Percentiles rank a stretch among this genome's conserved stretches.
Conservation (phyloP, 257 asterid genomes). For the Nicotiana otophora region DNA sequence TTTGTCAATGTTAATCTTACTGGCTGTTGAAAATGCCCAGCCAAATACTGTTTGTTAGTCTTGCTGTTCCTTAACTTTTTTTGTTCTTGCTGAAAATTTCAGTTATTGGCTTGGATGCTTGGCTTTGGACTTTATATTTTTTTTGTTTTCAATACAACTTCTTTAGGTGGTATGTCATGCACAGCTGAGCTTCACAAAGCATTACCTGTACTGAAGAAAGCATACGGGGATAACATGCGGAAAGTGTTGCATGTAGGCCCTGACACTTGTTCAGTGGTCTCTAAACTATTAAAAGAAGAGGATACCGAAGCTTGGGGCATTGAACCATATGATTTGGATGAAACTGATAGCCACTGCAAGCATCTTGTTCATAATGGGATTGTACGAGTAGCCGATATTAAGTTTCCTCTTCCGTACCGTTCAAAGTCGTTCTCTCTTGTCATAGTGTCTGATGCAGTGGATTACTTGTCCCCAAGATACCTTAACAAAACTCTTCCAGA, state of each 20-base stretch:
- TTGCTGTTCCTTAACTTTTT: not conserved
- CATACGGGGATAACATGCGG: constrained; percentile 72
- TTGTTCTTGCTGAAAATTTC: not conserved
- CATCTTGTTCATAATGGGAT: constrained; percentile 69
- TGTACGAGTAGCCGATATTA: constrained; percentile 85
- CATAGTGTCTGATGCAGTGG: constrained; percentile 75
- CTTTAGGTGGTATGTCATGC: constrained; percentile 70
- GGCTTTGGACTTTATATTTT: not conserved
- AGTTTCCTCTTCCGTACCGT: constrained; percentile 84
- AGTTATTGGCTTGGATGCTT: not conserved
- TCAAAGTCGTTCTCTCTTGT: constrained; percentile 81
- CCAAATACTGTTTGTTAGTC: not conserved
- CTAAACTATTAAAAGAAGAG: constrained; percentile 64
- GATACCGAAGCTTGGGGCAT: constrained; percentile 92
- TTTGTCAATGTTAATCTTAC: not conserved
- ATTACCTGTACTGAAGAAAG: constrained; percentile 63
- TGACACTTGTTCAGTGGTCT: constrained; percentile 76
- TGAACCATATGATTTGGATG: constrained; percentile 81
- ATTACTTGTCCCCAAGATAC: constrained; percentile 81
- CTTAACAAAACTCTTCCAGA: constrained; percentile 73
- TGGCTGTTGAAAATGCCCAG: not conserved
- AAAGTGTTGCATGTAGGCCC: constrained; percentile 89
- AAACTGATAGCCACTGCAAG: constrained; percentile 68
- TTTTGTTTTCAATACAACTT: not conserved
- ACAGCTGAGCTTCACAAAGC: constrained; percentile 52